Evolutionary conservation across 176 grass and related monocot species (phyloP).

Genomic region (Oryza glumipatula): DNA sequence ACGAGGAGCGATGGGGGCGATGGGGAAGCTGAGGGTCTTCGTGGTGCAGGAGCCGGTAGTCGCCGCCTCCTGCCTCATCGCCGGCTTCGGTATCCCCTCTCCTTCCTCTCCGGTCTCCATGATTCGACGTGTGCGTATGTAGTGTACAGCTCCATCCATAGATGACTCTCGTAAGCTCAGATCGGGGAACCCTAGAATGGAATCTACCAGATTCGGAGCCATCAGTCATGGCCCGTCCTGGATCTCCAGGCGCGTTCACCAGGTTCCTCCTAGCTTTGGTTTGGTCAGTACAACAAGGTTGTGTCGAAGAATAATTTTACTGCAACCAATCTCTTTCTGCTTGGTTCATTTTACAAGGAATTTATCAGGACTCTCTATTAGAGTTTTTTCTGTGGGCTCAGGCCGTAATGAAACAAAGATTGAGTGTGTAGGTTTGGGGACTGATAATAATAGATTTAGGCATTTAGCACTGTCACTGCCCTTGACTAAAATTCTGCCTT

Average conservation of each 20-base stretch:
- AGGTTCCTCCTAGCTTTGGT: neutral
- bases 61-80: slow-evolving; percentile 73
- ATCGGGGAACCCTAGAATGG: neutral
- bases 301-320: neutral
- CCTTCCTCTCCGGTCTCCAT: neutral
- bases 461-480: neutral
- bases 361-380: no score
- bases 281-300: neutral
- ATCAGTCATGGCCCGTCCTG: neutral
- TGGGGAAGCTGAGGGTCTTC: slow-evolving; percentile 68
- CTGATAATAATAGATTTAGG: neutral
- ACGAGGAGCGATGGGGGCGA: slow-evolving; percentile 46
- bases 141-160: neutral
- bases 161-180: neutral
- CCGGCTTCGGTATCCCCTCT: slow-evolving; percentile 52
- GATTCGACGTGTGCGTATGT: neutral
- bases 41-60: slow-evolving; percentile 63
- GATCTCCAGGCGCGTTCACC: neutral
- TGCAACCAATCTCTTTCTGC: neutral
- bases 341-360: neutral
- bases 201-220: neutral
- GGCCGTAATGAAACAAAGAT: neutral
- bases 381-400: neutral
- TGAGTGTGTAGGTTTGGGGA: neutral
- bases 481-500: neutral